Conservation (phyloP, 2,329 filamentous ascomycete genomes). For the Aureobasidium subglaciale region DNA sequence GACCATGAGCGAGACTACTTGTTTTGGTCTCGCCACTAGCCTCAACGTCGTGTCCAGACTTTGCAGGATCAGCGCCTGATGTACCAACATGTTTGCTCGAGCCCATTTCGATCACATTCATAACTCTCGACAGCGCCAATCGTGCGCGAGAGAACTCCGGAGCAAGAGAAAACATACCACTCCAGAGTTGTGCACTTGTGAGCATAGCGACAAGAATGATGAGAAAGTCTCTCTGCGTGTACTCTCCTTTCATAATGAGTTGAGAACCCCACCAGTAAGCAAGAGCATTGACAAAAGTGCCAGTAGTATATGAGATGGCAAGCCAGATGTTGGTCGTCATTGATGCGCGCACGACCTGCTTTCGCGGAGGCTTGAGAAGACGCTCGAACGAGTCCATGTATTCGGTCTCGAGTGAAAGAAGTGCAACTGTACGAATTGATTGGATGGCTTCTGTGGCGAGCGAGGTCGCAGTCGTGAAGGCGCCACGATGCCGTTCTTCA, state of each 20-base stretch:
- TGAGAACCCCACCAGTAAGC: background rate
- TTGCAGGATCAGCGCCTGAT: background rate
- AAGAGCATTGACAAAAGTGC: background rate
- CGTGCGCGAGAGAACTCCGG: background rate
- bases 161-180: background rate
- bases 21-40: background rate
- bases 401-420: background rate
- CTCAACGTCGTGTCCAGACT: background rate
- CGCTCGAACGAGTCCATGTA: background rate
- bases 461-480: conserved; percentile 55
- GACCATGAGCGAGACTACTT: background rate
- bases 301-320: background rate
- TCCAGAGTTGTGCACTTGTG: background rate
- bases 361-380: background rate
- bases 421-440: conserved; percentile 53
- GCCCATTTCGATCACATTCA: background rate
- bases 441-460: conserved; percentile 61
- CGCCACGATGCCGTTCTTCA: conserved; percentile 55
- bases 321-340: background rate
- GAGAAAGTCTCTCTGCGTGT: background rate
- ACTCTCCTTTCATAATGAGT: background rate
- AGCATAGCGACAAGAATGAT: background rate
- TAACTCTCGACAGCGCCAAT: background rate
- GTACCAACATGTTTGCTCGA: background rate
- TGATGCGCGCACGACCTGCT: background rate